Evolutionary conservation across 305 asterid species (phyloP), one percentile per base, ranked within the genome.

Genomic region (Rubia tinctorum): DNA sequence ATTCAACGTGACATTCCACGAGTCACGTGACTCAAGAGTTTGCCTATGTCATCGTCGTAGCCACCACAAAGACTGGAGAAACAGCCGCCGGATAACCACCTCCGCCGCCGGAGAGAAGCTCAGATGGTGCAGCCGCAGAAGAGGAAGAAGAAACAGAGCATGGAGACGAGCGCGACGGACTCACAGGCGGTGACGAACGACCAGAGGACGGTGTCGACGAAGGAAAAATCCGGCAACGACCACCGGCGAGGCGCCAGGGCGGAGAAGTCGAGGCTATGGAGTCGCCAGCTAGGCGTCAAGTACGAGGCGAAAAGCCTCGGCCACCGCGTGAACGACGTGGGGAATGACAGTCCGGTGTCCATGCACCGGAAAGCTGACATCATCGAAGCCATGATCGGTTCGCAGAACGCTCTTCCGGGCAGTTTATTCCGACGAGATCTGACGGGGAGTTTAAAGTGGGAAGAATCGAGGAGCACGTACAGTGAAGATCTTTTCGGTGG

Each of bases 101-200:
- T 60, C 73, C 47, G 72, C n/a, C 25, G 20, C 20, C 4, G 56
- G 0, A 2, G 12, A 47, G 7, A 1, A 27, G 9, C 14, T 79
- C 49, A 82, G 43, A 92, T 39, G 30, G 97, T 90, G 79, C 97
- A 92, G 58, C 98, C 98, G 79, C 93, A 92, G 88, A 86, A 92
- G 80, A 92, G 85, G 87, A 89, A 92, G 89, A 90, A 92, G 89
- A 88, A 89, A 80, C 95, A 86, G 79, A 90, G 90, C 87, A 90
- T 84, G 78, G 96, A 84, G 71, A 86, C 96, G 27, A 92, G 90
- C 43, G 91, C 96, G 27, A 92, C 89, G 73, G 98, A 90, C 80
- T 91, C 97, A 66, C 88, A 87, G 76, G 91, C 96, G 44, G 81
- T 73, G 74, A 84, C 76, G 60, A 84, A 56, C 10, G 83, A 76